Conservation (phyloP, 2,329 filamentous ascomycete genomes). For the Sporothrix dimorphospora region DNA sequence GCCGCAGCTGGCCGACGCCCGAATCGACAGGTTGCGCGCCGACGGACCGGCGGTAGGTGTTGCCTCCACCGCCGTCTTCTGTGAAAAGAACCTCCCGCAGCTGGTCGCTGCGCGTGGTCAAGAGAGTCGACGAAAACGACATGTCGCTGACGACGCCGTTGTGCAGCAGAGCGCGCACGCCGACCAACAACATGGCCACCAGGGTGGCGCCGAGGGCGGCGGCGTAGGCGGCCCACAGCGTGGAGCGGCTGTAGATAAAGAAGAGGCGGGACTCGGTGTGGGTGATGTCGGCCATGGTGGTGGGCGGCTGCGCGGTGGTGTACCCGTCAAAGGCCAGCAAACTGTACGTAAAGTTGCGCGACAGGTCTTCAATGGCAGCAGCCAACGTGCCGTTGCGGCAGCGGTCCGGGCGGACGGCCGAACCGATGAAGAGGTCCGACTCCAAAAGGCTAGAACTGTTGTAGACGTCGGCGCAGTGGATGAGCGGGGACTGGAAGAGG, state of each 20-base stretch:
- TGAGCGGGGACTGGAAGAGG: conserved; percentile 26
- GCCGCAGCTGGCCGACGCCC: conserved; percentile 13
- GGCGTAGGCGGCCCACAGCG: conserved; percentile 69
- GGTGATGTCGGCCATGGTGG: neutral
- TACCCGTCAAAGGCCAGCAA: conserved; percentile 26
- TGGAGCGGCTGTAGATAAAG: conserved; percentile 21
- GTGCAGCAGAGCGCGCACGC: conserved; percentile 46
- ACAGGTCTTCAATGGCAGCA: conserved; percentile 31
- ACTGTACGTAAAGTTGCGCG: conserved; percentile 31
- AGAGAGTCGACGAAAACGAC: conserved; percentile 25
- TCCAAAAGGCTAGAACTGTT: conserved; percentile 16
- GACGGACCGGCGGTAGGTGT: neutral
- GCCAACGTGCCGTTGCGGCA: conserved; percentile 29
- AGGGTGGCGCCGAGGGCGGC: conserved; percentile 62
- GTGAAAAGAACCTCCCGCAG: neutral
- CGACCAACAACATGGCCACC: conserved; percentile 19
- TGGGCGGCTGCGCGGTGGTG: neutral
- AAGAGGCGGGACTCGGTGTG: conserved; percentile 18
- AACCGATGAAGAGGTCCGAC: neutral
- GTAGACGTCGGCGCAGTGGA: conserved; percentile 28
- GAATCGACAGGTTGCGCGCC: conserved; percentile 14
- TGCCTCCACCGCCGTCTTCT: neutral
- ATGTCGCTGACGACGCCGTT: conserved; percentile 37
- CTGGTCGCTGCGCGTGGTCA: conserved; percentile 26
- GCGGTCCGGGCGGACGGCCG: neutral